Evolutionary conservation across 163 green algal species (phyloP).

Genomic region (Coccomyxa subellipsoidea): DNA sequence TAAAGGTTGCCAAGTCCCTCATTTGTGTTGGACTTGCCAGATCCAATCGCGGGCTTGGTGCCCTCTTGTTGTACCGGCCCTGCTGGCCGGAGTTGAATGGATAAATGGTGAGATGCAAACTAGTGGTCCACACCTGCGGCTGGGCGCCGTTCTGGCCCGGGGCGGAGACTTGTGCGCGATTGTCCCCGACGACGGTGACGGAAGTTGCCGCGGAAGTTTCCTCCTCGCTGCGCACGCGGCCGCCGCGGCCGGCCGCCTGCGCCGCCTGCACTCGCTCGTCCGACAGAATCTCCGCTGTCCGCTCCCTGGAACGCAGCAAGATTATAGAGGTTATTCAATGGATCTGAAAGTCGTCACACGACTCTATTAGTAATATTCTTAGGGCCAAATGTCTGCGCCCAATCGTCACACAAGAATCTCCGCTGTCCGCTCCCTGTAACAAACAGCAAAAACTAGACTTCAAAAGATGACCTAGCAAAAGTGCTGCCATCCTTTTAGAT

Average conservation of each 20-base stretch:
- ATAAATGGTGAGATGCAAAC: background rate
- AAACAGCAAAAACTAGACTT: too few relatives aligned
- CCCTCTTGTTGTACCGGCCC: too few relatives aligned
- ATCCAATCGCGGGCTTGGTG: too few relatives aligned
- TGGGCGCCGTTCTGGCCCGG: background rate
- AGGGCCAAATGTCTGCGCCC: too few relatives aligned
- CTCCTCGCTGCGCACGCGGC: slow-evolving; percentile 32
- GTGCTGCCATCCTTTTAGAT: too few relatives aligned
- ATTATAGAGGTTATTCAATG: background rate
- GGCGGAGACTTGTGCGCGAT: background rate
- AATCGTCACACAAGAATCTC: background rate
- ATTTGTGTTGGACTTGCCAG: too few relatives aligned
- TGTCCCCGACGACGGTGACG: slow-evolving; percentile 23
- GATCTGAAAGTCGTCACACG: too few relatives aligned
- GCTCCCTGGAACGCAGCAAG: slow-evolving; percentile 18
- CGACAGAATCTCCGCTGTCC: slow-evolving; percentile 43
- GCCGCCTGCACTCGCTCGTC: slow-evolving; percentile 40
- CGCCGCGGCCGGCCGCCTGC: slow-evolving; percentile 23
- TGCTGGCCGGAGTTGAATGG: too few relatives aligned
- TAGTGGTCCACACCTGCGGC: background rate
- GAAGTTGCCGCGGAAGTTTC: slow-evolving; percentile 27
- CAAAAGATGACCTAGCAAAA: too few relatives aligned
- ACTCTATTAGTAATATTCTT: too few relatives aligned
- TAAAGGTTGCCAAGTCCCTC: too few relatives aligned
- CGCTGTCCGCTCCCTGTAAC: background rate